Percentiles rank a stretch among this genome's conserved stretches.
Evolutionary conservation across 2,329 filamentous ascomycete genomes (phyloP).

Genomic region (Ophiocordyceps camponoti-leonardi): DNA sequence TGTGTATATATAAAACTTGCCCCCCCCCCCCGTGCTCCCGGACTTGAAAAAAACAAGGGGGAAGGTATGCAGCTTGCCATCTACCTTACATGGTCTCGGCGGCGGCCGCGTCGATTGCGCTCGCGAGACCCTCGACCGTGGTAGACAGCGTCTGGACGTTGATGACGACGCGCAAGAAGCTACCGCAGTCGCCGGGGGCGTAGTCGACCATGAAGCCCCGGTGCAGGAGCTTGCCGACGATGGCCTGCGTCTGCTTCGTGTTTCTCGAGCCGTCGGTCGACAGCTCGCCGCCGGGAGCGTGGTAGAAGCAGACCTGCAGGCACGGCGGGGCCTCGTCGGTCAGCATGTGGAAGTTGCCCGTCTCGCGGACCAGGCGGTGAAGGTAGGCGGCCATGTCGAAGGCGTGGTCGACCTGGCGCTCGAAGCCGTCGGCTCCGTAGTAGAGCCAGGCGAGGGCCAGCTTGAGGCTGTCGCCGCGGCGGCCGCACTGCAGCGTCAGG

Average conservation of each 20-base stretch:
- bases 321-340: slow-evolving; percentile 67
- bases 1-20: too few relatives aligned
- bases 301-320: slow-evolving; percentile 91
- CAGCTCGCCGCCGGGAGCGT: slow-evolving; percentile 38
- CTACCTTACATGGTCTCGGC: slow-evolving; percentile 3
- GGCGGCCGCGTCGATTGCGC: slow-evolving; percentile 33
- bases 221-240: slow-evolving; percentile 28
- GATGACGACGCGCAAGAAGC: slow-evolving; percentile 42
- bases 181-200: slow-evolving; percentile 36
- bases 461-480: slow-evolving; percentile 72
- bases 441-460: slow-evolving; percentile 80
- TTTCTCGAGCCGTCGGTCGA: slow-evolving; percentile 24
- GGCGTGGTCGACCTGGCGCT: slow-evolving; percentile 49
- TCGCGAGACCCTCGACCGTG: slow-evolving; percentile 35
- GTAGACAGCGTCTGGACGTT: slow-evolving; percentile 35
- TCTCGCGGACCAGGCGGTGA: slow-evolving; percentile 36
- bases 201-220: slow-evolving; percentile 45
- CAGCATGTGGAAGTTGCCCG: slow-evolving; percentile 50
- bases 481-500: slow-evolving; percentile 82
- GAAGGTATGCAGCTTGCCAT: too few relatives aligned
- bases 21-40: too few relatives aligned
- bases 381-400: slow-evolving; percentile 57
- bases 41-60: too few relatives aligned
- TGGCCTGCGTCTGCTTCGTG: slow-evolving; percentile 28
- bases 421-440: slow-evolving; percentile 64